Conservation (phyloP, 2,329 filamentous ascomycete genomes). For the Pseudopyricularia javanii region DNA sequence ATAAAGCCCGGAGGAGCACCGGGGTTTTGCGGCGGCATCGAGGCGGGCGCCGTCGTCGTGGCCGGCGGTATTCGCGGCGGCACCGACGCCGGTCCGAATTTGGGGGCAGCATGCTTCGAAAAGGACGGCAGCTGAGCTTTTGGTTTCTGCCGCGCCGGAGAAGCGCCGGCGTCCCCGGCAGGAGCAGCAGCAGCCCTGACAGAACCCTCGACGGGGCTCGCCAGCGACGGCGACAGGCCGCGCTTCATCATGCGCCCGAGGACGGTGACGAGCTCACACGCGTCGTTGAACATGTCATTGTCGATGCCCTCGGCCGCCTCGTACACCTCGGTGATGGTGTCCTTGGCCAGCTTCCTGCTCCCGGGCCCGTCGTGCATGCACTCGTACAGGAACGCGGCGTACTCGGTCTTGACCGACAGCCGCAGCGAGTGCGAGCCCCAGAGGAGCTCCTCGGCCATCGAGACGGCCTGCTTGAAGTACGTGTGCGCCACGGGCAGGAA, state of each 20-base stretch:
- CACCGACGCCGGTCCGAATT: not conserved
- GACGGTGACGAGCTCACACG: conserved; percentile 75
- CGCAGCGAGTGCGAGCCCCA: conserved; percentile 84
- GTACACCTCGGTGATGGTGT: conserved; percentile 82
- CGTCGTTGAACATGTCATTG: conserved; percentile 89
- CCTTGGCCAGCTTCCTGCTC: conserved; percentile 65
- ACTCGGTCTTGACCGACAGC: conserved; percentile 83
- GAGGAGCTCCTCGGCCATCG: conserved; percentile 62
- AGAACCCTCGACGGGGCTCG: not conserved
- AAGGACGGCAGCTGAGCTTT: not conserved
- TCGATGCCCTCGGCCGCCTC: conserved; percentile 86
- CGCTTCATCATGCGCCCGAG: conserved; percentile 83
- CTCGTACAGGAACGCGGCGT: conserved; percentile 86
- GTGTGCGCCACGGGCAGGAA: conserved; percentile 73
- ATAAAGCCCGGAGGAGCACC: not conserved
- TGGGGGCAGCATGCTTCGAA: not conserved
- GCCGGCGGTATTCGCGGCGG: not conserved
- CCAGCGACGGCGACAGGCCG: conserved; percentile 31
- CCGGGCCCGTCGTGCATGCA: conserved; percentile 72
- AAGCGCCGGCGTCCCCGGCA: not conserved
- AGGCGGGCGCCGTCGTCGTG: not conserved
- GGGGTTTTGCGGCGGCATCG: not conserved
- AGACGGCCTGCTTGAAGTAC: conserved; percentile 68
- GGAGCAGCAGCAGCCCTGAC: too few species aligned
- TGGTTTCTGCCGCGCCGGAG: not conserved